Conservation (phyloP, 805 yeast species). For the Candida namnaoensis region DNA sequence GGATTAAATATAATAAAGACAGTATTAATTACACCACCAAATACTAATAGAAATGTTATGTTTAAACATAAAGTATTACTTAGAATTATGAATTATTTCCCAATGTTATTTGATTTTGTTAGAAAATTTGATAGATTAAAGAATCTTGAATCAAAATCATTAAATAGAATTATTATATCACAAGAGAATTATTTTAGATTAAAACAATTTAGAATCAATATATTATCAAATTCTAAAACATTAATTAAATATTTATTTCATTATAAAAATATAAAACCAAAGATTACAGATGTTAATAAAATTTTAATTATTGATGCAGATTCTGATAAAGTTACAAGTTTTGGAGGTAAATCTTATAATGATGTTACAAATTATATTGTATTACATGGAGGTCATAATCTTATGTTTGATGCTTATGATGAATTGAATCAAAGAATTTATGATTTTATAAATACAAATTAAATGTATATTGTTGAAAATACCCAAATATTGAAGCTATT, state of each 20-base stretch:
- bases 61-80: background rate
- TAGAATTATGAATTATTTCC: slow-evolving; percentile 2
- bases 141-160: slow-evolving; percentile 12
- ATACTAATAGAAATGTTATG: slow-evolving; percentile 9
- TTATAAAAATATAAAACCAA: slow-evolving; percentile 8
- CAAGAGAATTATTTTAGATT: slow-evolving; percentile 11
- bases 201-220: slow-evolving; percentile 18
- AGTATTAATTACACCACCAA: slow-evolving; percentile 43
- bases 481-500: too few species aligned
- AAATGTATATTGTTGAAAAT: too few species aligned
- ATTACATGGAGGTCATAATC: slow-evolving; percentile 15
- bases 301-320: slow-evolving; percentile 15
- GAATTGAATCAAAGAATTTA: slow-evolving; percentile 4
- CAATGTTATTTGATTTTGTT: slow-evolving; percentile 10
- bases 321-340: slow-evolving; percentile 12
- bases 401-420: slow-evolving; percentile 10
- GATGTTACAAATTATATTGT: slow-evolving; percentile 9
- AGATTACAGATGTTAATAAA: background rate
- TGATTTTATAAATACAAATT: too few species aligned
- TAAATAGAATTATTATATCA: slow-evolving; percentile 10
- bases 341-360: slow-evolving; percentile 14
- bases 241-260: slow-evolving; percentile 12
- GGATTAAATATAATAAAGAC: slow-evolving; percentile 12
- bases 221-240: slow-evolving; percentile 11
- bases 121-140: slow-evolving; percentile 16